A percentile compares a stretch with the other conserved stretches of the same genome.
Evolutionary conservation across 352 stramenopile species (phyloP).

Genomic region (Phytophthora sp.): DNA sequence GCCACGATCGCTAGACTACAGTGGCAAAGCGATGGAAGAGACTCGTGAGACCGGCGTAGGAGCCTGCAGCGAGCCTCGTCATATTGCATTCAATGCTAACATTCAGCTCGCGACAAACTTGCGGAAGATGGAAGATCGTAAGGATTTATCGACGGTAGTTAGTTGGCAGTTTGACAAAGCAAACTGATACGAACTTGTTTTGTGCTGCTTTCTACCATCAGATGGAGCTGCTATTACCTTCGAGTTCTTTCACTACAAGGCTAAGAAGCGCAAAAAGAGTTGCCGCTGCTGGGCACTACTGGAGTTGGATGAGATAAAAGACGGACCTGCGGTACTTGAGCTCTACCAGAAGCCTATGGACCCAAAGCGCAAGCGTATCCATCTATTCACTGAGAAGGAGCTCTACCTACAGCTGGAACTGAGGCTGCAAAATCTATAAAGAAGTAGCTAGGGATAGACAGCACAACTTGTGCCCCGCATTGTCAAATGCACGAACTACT

Average conservation of each 20-base stretch:
- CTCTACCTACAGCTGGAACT: slow-evolving; percentile 69
- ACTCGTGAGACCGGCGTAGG: slow-evolving; percentile 56
- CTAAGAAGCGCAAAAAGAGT: slow-evolving; percentile 80
- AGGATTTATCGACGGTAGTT: slow-evolving; percentile 1
- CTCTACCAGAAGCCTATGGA: slow-evolving; percentile 80
- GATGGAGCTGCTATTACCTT: slow-evolving; percentile 68
- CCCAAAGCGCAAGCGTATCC: slow-evolving; percentile 62
- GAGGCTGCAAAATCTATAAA: slow-evolving; percentile 27
- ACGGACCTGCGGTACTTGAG: slow-evolving; percentile 48
- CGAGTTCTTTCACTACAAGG: slow-evolving; percentile 80
- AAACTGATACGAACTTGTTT: background rate
- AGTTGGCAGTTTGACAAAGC: background rate
- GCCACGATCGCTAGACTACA: slow-evolving; percentile 35
- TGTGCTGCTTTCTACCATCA: slow-evolving; percentile 19
- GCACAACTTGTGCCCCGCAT: background rate
- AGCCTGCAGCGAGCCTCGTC: slow-evolving; percentile 38
- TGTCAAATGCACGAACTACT: background rate
- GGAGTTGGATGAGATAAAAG: slow-evolving; percentile 71
- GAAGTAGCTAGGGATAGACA: background rate
- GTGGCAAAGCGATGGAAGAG: slow-evolving; percentile 59
- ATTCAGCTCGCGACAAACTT: slow-evolving; percentile 59
- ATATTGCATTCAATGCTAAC: slow-evolving; percentile 54
- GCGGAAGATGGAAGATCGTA: slow-evolving; percentile 60
- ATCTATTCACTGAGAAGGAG: slow-evolving; percentile 78
- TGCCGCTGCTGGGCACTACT: slow-evolving; percentile 76